Evolutionary conservation across 805 yeast genomes (phyloP).

Genomic region (Pichia rugopelliculosa): DNA sequence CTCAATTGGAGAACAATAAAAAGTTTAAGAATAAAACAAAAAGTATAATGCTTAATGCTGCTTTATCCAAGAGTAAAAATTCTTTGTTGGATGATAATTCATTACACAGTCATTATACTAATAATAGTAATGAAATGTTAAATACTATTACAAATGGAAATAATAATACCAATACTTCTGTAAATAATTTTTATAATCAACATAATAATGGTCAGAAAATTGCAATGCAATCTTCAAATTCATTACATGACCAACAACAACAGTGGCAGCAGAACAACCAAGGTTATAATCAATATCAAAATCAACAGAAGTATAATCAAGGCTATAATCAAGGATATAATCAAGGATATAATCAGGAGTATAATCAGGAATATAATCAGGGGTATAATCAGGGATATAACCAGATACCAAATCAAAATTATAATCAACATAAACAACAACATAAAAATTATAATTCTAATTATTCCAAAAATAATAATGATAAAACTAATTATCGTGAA

Average conservation of each 20-base stretch:
- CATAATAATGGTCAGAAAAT: background rate
- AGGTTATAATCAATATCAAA: background rate
- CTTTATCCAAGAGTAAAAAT: slow-evolving; percentile 5
- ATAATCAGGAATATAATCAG: background rate
- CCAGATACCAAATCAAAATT: background rate
- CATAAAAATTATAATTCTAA: background rate
- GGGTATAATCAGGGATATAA: background rate
- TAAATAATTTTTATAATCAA: background rate
- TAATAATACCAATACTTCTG: background rate
- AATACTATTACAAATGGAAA: background rate
- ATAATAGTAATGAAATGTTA: background rate
- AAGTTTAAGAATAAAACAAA: slow-evolving; percentile 23
- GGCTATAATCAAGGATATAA: background rate
- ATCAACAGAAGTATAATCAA: background rate
- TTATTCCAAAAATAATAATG: background rate
- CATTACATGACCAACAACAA: slow-evolving; percentile 1
- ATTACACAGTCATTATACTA: slow-evolving; percentile 5
- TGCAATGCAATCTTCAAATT: background rate
- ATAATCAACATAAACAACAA: background rate
- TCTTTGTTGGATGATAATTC: slow-evolving; percentile 11
- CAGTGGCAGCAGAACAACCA: background rate
- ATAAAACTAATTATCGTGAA: slow-evolving; percentile 3
- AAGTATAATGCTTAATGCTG: slow-evolving; percentile 9
- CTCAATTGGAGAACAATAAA: slow-evolving; percentile 22
- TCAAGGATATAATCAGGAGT: background rate